Percentiles rank a stretch among this genome's conserved stretches.
phyloP scores from a whole-genome alignment of 2,329 filamentous ascomycete species.

The Penicillium sp. region DNA sequence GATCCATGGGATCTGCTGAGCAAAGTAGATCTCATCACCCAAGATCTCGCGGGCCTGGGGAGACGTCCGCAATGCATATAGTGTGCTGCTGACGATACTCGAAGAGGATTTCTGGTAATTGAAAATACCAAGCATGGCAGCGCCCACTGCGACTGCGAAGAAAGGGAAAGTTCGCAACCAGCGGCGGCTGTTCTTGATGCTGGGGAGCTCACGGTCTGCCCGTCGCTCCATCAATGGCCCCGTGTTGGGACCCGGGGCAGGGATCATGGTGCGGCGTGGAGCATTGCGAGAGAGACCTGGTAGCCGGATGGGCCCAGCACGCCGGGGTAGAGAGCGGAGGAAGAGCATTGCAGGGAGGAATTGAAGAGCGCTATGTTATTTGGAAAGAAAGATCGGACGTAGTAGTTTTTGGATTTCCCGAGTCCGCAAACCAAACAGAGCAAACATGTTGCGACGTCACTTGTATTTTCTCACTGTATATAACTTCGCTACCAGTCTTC shows the following conservation, averaged over 20 bases:
- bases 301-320: constrained; percentile 13
- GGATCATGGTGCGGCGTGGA: constrained; percentile 47
- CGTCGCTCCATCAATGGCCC: constrained; percentile 55
- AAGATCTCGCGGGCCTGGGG: constrained; percentile 70
- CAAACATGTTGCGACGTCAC: constrained; percentile 23
- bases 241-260: constrained; percentile 50
- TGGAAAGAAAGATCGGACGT: constrained; percentile 4
- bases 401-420: constrained; percentile 3
- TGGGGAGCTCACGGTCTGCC: constrained; percentile 54
- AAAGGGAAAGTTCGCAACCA: constrained; percentile 76
- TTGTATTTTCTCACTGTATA: not conserved
- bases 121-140: constrained; percentile 83
- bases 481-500: not conserved
- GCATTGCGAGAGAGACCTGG: constrained; percentile 9
- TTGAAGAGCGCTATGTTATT: not conserved
- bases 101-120: constrained; percentile 98
- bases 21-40: constrained; percentile 84
- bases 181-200: constrained; percentile 49
- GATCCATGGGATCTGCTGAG: constrained; percentile 78
- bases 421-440: constrained; percentile 24
- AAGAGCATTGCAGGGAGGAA: constrained; percentile 11
- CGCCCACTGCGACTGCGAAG: constrained; percentile 70
- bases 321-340: constrained; percentile 15
- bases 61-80: constrained; percentile 88
- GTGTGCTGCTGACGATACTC: constrained; percentile 78